Conservation (phyloP, 306 rosid genomes). For the Dicorynia guianensis region DNA sequence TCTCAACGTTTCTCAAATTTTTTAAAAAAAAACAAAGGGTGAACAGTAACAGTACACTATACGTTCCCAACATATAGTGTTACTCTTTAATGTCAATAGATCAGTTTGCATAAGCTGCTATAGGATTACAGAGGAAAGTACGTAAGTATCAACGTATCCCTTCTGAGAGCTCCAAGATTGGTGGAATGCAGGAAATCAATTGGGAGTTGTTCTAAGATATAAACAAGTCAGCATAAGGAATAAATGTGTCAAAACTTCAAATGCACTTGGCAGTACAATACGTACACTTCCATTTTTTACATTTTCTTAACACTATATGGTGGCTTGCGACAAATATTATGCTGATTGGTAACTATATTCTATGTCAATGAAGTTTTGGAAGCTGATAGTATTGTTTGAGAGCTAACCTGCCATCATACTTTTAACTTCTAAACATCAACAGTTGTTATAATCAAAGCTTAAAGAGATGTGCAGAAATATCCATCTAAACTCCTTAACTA, state of each 20-base stretch:
- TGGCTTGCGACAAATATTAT: neutral
- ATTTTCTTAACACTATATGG: neutral
- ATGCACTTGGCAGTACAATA: neutral
- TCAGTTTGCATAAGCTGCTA: no score
- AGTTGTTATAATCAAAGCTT: conserved; percentile 12
- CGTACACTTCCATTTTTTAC: neutral
- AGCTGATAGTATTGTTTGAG: no score
- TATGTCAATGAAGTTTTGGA: no score
- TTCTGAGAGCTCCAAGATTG: neutral
- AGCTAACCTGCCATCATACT: no score
- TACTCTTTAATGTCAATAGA: no score
- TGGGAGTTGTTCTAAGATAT: neutral
- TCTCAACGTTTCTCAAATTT: no score
- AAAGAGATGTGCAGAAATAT: neutral
- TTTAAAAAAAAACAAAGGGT: no score
- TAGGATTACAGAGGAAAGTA: neutral
- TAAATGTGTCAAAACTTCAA: neutral
- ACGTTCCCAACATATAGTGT: no score
- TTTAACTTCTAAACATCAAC: neutral
- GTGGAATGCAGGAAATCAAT: conserved; percentile 1
- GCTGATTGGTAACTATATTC: neutral
- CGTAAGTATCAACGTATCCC: neutral
- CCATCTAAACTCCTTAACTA: conserved; percentile 7
- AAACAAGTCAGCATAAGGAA: neutral
- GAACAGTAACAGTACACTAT: no score